Base-by-base conservation (phyloP, 2,329 filamentous ascomycete species). In the Fusarium albidum region DNA sequence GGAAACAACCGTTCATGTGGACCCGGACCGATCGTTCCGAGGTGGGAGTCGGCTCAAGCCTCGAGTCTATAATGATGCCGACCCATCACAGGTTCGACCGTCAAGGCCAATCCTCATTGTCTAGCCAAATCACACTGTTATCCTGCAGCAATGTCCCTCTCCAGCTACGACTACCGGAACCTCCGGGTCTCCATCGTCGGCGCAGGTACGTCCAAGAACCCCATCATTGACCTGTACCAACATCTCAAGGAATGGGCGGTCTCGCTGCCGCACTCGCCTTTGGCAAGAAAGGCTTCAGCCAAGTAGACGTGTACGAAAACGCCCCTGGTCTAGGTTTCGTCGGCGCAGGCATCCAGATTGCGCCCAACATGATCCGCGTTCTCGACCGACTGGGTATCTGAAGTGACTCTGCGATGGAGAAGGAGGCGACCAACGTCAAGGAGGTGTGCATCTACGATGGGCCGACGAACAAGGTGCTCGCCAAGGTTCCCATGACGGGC, bases 211-310 rank as follows among this genome's bases (percentile, higher is more conserved):
- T 14, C 10, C 11, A 9, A n/a, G 8, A 13, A 6, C 12, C 3
- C 6, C 17, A n/a, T 12, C 9, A 0, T 14, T 18, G 4, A n/a
- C 17, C 15, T 6, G 10, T 21, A 12, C 37, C 41, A 33, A 35
- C 25, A 9, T n/a, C n/a, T n/a, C 13, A 11, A 59, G 56, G 56
- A 15, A 59, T 59, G 56, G 56, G 56, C n/a, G 56, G 56, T 3
- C 27, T 59, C 8, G 27, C 55, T 0, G 55, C 55, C 3, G 56
- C 56, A 8, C 26, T 59, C 17, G 44, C 56, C 3, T 55, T 59
- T 13, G 50, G 55, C 9, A 58, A 40, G 15, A 59, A 59, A 15
- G 56, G 55, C 13, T 59, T 59, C 28, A 59, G 43, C 8, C 34
- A 59, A 15, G 33, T 59, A 13, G 37, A 55, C 14, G 38, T 59